phyloP scores from a whole-genome alignment of 1,284 basidiomycete species.

The Cryptococcus sp. region DNA sequence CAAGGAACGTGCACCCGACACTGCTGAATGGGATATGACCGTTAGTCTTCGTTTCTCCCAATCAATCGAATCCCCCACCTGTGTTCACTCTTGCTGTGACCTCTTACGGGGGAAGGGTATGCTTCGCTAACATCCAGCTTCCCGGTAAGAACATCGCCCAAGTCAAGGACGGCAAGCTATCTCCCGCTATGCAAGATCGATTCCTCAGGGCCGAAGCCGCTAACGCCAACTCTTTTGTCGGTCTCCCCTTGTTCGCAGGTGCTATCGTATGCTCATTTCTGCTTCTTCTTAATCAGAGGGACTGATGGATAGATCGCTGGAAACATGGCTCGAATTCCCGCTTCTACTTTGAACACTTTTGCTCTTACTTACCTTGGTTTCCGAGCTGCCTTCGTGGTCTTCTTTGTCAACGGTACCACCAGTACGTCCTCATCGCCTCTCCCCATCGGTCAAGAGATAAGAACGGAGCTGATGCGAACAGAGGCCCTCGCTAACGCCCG shows the following conservation, averaged over 20 bases:
- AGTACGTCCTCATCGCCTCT: constrained; percentile 9
- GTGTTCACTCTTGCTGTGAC: not conserved
- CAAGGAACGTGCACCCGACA: constrained; percentile 19
- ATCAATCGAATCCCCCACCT: not conserved
- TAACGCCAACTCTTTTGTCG: constrained; percentile 26
- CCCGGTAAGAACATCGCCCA: constrained; percentile 70
- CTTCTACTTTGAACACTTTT: constrained; percentile 26
- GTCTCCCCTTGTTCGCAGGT: constrained; percentile 21
- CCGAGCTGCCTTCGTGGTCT: constrained; percentile 21
- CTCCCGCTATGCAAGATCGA: constrained; percentile 62
- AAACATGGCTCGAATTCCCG: constrained; percentile 29
- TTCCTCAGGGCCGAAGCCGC: constrained; percentile 29
- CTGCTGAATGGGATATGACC: constrained; percentile 13
- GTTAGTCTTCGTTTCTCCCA: constrained; percentile 3
- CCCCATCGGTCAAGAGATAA: not conserved
- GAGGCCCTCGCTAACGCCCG: constrained; percentile 19
- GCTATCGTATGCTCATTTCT: constrained; percentile 23
- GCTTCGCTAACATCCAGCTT: not conserved
- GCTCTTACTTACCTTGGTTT: constrained; percentile 27
- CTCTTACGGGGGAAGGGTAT: too few species aligned
- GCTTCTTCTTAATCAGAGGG: not conserved
- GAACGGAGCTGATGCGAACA: constrained; percentile 4
- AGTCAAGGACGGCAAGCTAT: constrained; percentile 76
- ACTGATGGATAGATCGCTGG: constrained; percentile 20
- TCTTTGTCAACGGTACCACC: constrained; percentile 31